phyloP scores from a whole-genome alignment of 768 basidiomycete species.

The Sporobolomyces pararoseus region DNA sequence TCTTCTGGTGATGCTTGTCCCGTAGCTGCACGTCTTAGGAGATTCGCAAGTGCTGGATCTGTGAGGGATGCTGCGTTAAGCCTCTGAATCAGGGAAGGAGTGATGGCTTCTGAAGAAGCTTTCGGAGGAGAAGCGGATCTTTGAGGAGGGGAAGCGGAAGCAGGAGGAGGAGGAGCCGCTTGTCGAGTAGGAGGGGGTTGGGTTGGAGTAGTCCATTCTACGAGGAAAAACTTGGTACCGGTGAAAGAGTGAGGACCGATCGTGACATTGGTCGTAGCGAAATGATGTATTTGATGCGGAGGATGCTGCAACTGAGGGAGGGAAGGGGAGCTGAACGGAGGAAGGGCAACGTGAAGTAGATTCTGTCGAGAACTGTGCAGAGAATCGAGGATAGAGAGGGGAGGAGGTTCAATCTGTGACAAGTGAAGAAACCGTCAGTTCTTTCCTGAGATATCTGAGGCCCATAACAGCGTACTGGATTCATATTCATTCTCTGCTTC shows the following conservation, averaged over 20 bases:
- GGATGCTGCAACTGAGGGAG: slow-evolving; percentile 13
- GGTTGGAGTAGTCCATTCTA: slow-evolving; percentile 11
- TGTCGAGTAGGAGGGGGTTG: neutral
- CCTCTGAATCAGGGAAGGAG: slow-evolving; percentile 24
- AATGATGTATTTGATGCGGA: slow-evolving; percentile 19
- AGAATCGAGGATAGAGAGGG: slow-evolving; percentile 31
- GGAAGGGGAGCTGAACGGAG: slow-evolving; percentile 7
- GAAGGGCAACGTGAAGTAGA: slow-evolving; percentile 7
- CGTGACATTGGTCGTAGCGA: slow-evolving; percentile 17
- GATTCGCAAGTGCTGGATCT: slow-evolving; percentile 12
- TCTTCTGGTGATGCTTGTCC: slow-evolving; percentile 28
- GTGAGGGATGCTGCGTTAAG: slow-evolving; percentile 28
- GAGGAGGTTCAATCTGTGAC: neutral
- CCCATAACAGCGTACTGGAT: no score
- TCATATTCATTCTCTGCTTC: no score
- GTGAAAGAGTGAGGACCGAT: slow-evolving; percentile 37
- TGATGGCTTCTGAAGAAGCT: slow-evolving; percentile 11
- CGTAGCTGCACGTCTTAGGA: slow-evolving; percentile 21
- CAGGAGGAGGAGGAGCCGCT: neutral
- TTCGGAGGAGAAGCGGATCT: neutral
- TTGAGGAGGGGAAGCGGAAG: neutral
- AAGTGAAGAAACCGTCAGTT: neutral
- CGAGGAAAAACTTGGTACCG: slow-evolving; percentile 16
- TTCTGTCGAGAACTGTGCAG: slow-evolving; percentile 16
- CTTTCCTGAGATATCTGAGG: neutral